Evolutionary conservation across 2,329 filamentous ascomycete species (phyloP).

Genomic region (Fusarium fujikuroi): DNA sequence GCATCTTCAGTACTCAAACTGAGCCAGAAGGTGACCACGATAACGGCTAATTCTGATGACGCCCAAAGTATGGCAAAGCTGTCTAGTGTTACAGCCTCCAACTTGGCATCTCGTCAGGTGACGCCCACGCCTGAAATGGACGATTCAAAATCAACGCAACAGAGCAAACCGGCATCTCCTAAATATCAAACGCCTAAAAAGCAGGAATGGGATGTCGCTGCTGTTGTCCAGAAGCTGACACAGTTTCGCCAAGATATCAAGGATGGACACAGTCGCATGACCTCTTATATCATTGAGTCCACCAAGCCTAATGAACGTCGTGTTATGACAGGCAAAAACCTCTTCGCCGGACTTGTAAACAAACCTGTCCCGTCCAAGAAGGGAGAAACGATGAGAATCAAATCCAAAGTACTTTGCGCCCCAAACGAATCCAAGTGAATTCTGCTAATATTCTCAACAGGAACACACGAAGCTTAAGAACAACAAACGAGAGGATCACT

Average conservation of each 20-base stretch:
- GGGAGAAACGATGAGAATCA: constrained; percentile 59
- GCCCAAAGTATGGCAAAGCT: constrained; percentile 39
- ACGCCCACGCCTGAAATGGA: constrained; percentile 38
- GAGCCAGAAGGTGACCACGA: constrained; percentile 17
- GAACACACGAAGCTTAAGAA: constrained; percentile 58
- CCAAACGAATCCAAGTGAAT: not conserved
- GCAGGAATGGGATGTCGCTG: constrained; percentile 55
- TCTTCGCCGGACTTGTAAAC: constrained; percentile 58
- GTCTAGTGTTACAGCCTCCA: constrained; percentile 31
- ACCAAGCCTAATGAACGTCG: constrained; percentile 55
- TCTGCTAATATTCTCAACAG: constrained; percentile 45
- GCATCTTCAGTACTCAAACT: not conserved
- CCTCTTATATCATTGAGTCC: constrained; percentile 58
- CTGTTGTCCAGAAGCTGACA: constrained; percentile 55
- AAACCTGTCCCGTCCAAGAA: constrained; percentile 50
- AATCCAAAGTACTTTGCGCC: constrained; percentile 59
- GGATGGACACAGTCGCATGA: constrained; percentile 57
- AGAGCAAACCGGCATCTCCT: constrained; percentile 26
- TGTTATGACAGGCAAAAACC: constrained; percentile 56
- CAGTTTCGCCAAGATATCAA: constrained; percentile 57
- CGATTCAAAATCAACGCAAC: constrained; percentile 12
- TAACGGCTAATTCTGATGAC: constrained; percentile 27
- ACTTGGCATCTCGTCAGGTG: constrained; percentile 37
- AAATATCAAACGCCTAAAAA: constrained; percentile 38
- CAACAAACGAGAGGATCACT: constrained; percentile 56